These are phyloP conservation scores for Wallacemonas sp. DNA, from an alignment of 208 protist genomes.

Conservation along the genomic window DNA sequence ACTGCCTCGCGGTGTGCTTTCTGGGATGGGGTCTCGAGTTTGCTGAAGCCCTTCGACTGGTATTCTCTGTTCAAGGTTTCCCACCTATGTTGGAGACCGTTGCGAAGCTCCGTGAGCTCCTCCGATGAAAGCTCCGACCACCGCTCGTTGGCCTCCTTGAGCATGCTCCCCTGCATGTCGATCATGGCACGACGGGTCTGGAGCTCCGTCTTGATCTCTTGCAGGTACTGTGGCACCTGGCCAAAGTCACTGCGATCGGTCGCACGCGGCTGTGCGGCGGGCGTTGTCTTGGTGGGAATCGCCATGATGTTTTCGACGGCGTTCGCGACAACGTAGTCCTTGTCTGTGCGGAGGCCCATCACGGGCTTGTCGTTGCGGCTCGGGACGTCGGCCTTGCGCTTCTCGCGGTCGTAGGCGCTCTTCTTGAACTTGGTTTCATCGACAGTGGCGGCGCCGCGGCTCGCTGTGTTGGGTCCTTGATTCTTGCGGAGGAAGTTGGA, in stretches of 20 bases:
- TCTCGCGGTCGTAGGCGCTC: constrained; percentile 52
- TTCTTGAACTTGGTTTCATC: constrained; percentile 74
- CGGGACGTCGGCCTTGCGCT: constrained; percentile 72
- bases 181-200: constrained; percentile 59
- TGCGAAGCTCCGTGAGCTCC: constrained; percentile 80
- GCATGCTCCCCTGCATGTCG: constrained; percentile 33
- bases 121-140: constrained; percentile 77
- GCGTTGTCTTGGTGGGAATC: constrained; percentile 72
- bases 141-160: constrained; percentile 57
- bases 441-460: constrained; percentile 75
- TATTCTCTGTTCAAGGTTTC: constrained; percentile 91
- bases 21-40: constrained; percentile 89
- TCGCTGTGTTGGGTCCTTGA: constrained; percentile 67
- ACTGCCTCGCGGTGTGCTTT: constrained; percentile 75
- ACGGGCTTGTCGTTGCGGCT: constrained; percentile 85
- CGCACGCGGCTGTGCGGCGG: constrained; percentile 41
- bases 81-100: constrained; percentile 90
- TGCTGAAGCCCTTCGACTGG: constrained; percentile 92
- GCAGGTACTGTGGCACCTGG: constrained; percentile 90
- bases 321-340: constrained; percentile 95
- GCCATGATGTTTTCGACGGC: constrained; percentile 93
- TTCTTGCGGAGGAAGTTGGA: constrained; percentile 81
- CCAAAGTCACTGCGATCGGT: constrained; percentile 85
- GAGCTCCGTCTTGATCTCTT: constrained; percentile 90
- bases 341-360: constrained; percentile 93